These are phyloP conservation scores for Calocybe indica DNA, from an alignment of 768 basidiomycete genomes.

Conservation along the genomic window DNA sequence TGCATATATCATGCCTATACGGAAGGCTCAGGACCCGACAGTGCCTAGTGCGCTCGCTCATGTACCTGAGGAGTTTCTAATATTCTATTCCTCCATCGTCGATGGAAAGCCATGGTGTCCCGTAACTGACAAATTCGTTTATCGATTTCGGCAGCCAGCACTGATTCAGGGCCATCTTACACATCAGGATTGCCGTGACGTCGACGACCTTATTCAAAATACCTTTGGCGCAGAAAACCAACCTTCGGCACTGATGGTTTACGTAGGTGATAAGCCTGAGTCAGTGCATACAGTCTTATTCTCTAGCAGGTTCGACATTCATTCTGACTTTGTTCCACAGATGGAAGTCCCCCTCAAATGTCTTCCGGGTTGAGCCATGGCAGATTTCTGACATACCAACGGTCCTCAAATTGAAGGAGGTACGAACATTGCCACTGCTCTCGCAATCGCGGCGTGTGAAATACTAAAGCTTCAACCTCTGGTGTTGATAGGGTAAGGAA, in stretches of 20 bases:
- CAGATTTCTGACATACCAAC: slow-evolving; percentile 57
- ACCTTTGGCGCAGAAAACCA: slow-evolving; percentile 39
- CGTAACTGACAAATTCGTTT: slow-evolving; percentile 31
- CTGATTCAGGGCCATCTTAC: background rate
- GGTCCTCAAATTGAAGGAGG: slow-evolving; percentile 54
- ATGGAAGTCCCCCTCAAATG: slow-evolving; percentile 58
- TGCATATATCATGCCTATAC: slow-evolving; percentile 43
- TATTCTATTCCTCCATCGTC: slow-evolving; percentile 70
- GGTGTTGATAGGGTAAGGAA: slow-evolving; percentile 27
- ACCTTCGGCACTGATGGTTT: slow-evolving; percentile 56
- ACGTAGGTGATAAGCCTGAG: slow-evolving; percentile 62
- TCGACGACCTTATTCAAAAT: slow-evolving; percentile 48
- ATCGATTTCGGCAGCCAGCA: background rate
- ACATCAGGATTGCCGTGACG: slow-evolving; percentile 54
- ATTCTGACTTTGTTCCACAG: slow-evolving; percentile 26
- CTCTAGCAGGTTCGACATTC: background rate
- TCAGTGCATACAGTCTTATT: slow-evolving; percentile 28
- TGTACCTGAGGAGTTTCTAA: slow-evolving; percentile 44
- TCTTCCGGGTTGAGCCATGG: slow-evolving; percentile 62
- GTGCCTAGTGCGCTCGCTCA: slow-evolving; percentile 30
- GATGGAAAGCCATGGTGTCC: slow-evolving; percentile 68
- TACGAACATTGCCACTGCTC: slow-evolving; percentile 20
- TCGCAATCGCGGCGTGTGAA: slow-evolving; percentile 8
- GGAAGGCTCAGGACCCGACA: slow-evolving; percentile 26
- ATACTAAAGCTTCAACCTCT: slow-evolving; percentile 1